These are phyloP conservation scores for Chaetomium sp. DNA, from an alignment of 2,329 filamentous ascomycete genomes.

Conservation along the genomic window DNA sequence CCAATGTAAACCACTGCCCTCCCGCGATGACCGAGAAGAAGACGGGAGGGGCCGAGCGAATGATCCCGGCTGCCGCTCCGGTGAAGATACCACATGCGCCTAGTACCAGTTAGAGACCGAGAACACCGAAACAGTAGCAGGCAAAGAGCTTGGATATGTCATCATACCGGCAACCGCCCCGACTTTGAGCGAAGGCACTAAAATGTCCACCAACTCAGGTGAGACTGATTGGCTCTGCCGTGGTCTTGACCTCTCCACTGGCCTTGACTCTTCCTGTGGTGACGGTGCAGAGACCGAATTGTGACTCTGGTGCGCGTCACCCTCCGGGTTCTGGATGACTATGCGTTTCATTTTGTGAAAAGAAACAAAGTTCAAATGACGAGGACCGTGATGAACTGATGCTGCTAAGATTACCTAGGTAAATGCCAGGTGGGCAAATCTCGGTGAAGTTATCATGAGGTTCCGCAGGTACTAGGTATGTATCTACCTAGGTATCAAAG, in stretches of 20 bases:
- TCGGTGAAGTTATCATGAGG: not conserved
- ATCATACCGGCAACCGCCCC: conserved; percentile 60
- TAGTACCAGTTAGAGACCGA: conserved; percentile 36
- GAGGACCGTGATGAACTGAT: not conserved
- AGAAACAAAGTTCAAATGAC: not conserved
- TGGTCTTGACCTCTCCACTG: not conserved
- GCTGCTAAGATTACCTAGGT: not conserved
- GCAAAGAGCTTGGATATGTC: conserved; percentile 1
- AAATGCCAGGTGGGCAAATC: not conserved
- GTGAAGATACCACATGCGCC: conserved; percentile 63
- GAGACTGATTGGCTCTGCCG: conserved; percentile 41
- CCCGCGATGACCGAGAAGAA: conserved; percentile 73
- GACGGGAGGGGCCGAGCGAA: conserved; percentile 66
- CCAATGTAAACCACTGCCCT: conserved; percentile 79
- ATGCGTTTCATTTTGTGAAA: conserved; percentile 8
- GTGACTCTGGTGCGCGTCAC: not conserved
- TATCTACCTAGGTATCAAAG: too few relatives aligned
- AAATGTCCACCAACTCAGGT: conserved; percentile 45
- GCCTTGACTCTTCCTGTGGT: conserved; percentile 1
- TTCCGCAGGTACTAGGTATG: not conserved
- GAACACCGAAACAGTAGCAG: not conserved
- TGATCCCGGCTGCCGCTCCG: conserved; percentile 70
- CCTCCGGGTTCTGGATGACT: not conserved
- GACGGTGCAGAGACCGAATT: not conserved
- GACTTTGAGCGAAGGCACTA: conserved; percentile 58